Evolutionary conservation across 2,329 filamentous ascomycete genomes (phyloP).

Genomic region (Fusarium albosuccineum): DNA sequence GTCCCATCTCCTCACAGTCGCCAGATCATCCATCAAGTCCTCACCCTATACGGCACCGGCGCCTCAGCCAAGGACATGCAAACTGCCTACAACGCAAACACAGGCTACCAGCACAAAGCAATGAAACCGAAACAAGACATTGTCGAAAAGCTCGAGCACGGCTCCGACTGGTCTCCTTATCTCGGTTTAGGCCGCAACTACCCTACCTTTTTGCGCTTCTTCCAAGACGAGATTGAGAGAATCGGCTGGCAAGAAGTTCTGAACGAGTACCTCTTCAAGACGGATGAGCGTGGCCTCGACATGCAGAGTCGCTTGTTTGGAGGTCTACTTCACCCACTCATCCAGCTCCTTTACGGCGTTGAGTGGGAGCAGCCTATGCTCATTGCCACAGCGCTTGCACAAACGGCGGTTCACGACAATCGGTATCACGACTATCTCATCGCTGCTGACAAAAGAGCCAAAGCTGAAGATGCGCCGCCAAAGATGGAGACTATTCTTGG

Average conservation of each 20-base stretch:
- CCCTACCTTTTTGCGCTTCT: slow-evolving; percentile 81
- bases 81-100: slow-evolving; percentile 74
- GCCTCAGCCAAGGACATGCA: slow-evolving; percentile 72
- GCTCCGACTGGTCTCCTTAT: slow-evolving; percentile 67
- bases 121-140: slow-evolving; percentile 62
- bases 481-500: slow-evolving; percentile 55
- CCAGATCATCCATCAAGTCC: slow-evolving; percentile 78
- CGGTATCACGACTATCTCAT: slow-evolving; percentile 69
- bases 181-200: slow-evolving; percentile 76
- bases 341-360: slow-evolving; percentile 87
- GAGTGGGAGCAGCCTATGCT: slow-evolving; percentile 87
- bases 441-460: slow-evolving; percentile 58
- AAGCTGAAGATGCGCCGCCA: slow-evolving; percentile 13
- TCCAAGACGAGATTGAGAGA: slow-evolving; percentile 76
- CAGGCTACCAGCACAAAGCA: slow-evolving; percentile 72
- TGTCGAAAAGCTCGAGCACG: slow-evolving; percentile 65
- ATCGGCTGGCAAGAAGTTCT: slow-evolving; percentile 72
- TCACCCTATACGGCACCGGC: slow-evolving; percentile 82
- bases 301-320: slow-evolving; percentile 77
- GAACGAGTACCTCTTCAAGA: slow-evolving; percentile 76
- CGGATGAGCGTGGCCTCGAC: slow-evolving; percentile 73
- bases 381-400: slow-evolving; percentile 82
- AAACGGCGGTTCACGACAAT: slow-evolving; percentile 76
- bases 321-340: slow-evolving; percentile 72
- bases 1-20: slow-evolving; percentile 1